Evolutionary conservation across 495 filamentous ascomycete genomes (phyloP).

Genomic region (Podospora tetraspora): DNA sequence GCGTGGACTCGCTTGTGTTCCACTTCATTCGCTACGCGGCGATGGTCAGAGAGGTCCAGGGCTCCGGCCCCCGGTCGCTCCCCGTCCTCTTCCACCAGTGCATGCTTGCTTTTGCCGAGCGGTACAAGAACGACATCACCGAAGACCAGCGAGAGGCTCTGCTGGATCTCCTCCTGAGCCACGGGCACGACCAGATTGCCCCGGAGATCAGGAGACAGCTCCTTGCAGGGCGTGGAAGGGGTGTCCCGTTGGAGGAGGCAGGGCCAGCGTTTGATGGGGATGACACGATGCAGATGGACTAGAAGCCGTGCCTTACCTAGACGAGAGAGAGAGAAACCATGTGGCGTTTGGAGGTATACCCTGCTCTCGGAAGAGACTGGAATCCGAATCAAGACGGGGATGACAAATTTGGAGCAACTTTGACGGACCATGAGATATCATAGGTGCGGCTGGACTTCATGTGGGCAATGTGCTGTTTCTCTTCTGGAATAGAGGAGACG

Average conservation of each 20-base stretch:
- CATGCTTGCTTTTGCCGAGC: slow-evolving; percentile 83
- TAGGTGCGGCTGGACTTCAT: neutral
- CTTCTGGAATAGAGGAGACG: neutral
- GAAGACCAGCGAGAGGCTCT: slow-evolving; percentile 83
- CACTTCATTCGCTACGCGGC: slow-evolving; percentile 88
- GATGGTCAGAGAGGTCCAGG: slow-evolving; percentile 22
- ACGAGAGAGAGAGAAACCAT: neutral
- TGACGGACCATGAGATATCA: neutral
- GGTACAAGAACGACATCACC: slow-evolving; percentile 69
- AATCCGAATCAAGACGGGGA: neutral
- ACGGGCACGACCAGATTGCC: slow-evolving; percentile 83
- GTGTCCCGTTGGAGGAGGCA: slow-evolving; percentile 57
- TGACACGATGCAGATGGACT: slow-evolving; percentile 78
- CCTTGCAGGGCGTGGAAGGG: slow-evolving; percentile 80
- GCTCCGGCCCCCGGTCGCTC: slow-evolving; percentile 18
- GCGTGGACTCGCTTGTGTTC: slow-evolving; percentile 90
- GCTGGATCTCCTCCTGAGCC: slow-evolving; percentile 77
- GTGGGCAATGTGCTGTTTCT: neutral
- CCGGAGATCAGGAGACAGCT: slow-evolving; percentile 90
- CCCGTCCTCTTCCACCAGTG: slow-evolving; percentile 84
- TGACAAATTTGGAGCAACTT: neutral
- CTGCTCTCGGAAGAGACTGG: neutral
- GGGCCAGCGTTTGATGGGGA: slow-evolving; percentile 60
- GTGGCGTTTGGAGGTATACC: neutral
- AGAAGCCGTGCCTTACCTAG: neutral